Evolutionary conservation across 2,329 filamentous ascomycete genomes (phyloP), one percentile per base, ranked within the genome.

Genomic region (Orbilia quercus): DNA sequence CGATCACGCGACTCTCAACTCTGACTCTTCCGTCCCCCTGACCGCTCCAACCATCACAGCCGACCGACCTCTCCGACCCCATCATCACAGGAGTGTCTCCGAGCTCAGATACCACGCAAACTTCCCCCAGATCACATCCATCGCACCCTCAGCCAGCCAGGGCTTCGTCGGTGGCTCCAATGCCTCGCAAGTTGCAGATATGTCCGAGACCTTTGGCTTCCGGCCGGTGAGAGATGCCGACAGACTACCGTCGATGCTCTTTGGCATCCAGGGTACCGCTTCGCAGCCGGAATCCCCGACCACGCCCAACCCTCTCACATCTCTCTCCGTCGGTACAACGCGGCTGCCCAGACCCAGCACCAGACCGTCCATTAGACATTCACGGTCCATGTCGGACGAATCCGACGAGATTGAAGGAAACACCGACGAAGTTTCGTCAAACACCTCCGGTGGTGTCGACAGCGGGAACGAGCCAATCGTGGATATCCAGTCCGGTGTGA

Each of bases 211-310:
- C 2, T 93, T 95, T 79, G 87, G 85, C 23, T 79, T 95, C 71
- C 87, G 92, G 57, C 91, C 90, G 6, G 89, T 94, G 36, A 89
- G 91, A 76, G 91, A 96, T 79, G 84, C 87, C 47, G 92, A 98
- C 79, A 88, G 92, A 71, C 85, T 95, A 69, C 91, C 90, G 50
- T 95, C 90, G 58, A 96, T 95, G 89, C 84, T 89, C 9, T 73
- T 73, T 28, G 69, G 69, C 16, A 31, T 66, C 44, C 69, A 73
- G 23, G 89, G 90, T 59, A 82, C 92, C 60, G 86, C 86, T 44
- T 97, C 94, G n/a, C 93, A 96, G 79, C 95, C 95, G 7, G 91
- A 93, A 66, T 97, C 92, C 11, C 92, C 92, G 0, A 95, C 91
- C 5, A 96, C 92, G 0, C 92, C 92, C 12, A 85, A 90, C 47